A percentile compares a stretch with the other conserved stretches of the same genome.
phyloP scores from a whole-genome alignment of 495 filamentous ascomycete genomes.

The Astrocystis sublimbata region DNA sequence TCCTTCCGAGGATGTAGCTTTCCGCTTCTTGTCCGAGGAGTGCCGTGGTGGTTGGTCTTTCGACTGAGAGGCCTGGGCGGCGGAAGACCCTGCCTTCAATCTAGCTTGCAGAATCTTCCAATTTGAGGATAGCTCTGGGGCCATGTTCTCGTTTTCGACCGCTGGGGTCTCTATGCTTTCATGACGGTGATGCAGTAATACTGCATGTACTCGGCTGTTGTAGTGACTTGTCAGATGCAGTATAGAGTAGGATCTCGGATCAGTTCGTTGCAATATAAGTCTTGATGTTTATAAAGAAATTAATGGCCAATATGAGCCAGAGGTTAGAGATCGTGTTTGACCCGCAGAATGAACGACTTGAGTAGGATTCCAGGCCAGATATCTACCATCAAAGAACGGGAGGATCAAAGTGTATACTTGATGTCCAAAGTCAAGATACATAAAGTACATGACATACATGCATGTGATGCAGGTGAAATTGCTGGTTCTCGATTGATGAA shows the following conservation, averaged over 20 bases:
- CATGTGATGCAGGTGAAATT: not conserved
- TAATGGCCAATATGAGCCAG: too few species aligned
- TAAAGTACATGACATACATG: too few species aligned
- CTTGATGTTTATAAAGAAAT: too few species aligned
- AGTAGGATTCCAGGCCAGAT: not conserved
- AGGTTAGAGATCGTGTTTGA: not conserved
- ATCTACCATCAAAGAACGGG: not conserved
- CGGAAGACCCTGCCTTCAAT: slow-evolving; percentile 55
- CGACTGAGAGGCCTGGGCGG: slow-evolving; percentile 28
- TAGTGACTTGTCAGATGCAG: not conserved
- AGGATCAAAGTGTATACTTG: not conserved
- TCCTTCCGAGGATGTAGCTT: slow-evolving; percentile 28
- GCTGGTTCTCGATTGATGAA: not conserved
- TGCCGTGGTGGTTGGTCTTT: slow-evolving; percentile 1
- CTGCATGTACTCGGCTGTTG: not conserved
- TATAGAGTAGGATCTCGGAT: not conserved
- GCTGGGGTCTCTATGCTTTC: not conserved
- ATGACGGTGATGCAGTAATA: not conserved
- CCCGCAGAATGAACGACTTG: not conserved
- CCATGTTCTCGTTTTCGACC: slow-evolving; percentile 28
- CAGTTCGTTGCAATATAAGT: too few species aligned
- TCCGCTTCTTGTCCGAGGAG: slow-evolving; percentile 12
- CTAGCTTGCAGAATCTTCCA: slow-evolving; percentile 74
- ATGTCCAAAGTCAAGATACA: not conserved
- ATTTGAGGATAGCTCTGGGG: slow-evolving; percentile 57